Conservation (phyloP, 768 basidiomycete species). For the Amanita pallidorosea region DNA sequence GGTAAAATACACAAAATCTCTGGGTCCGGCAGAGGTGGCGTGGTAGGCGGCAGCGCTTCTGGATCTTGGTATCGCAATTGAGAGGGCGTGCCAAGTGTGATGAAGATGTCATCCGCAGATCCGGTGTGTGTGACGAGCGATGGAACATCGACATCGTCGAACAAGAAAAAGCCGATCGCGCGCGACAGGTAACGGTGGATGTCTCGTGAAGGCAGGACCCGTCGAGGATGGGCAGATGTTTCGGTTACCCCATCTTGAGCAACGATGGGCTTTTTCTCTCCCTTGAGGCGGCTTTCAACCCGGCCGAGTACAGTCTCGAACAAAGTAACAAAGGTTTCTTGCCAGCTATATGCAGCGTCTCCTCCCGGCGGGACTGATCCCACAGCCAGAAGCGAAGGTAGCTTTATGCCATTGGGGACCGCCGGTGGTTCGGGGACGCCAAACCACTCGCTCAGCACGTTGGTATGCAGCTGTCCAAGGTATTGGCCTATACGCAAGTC, state of each 20-base stretch:
- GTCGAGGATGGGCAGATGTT: too few species aligned
- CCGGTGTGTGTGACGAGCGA: conserved; percentile 56
- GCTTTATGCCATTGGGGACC: background rate
- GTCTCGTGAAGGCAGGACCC: conserved; percentile 25
- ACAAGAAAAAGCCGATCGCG: conserved; percentile 66
- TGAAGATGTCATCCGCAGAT: conserved; percentile 45
- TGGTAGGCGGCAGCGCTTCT: background rate
- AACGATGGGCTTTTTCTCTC: too few species aligned
- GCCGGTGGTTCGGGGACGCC: conserved; percentile 31
- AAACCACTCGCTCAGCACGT: conserved; percentile 71
- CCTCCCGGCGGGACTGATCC: background rate
- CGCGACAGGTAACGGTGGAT: conserved; percentile 46
- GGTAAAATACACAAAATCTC: conserved; percentile 38
- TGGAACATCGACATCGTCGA: conserved; percentile 69
- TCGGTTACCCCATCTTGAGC: background rate
- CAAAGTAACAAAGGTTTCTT: conserved; percentile 50
- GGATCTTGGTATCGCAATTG: background rate
- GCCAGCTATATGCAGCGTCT: conserved; percentile 54
- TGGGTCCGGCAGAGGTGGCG: conserved; percentile 10
- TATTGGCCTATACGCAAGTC: conserved; percentile 53
- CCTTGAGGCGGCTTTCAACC: conserved; percentile 17
- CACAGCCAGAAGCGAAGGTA: background rate
- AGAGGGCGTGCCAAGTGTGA: conserved; percentile 23
- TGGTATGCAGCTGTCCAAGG: conserved; percentile 51
- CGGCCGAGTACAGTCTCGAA: conserved; percentile 46